phyloP scores from a whole-genome alignment of 495 filamentous ascomycete genomes.

The Daldinia concentrica region DNA sequence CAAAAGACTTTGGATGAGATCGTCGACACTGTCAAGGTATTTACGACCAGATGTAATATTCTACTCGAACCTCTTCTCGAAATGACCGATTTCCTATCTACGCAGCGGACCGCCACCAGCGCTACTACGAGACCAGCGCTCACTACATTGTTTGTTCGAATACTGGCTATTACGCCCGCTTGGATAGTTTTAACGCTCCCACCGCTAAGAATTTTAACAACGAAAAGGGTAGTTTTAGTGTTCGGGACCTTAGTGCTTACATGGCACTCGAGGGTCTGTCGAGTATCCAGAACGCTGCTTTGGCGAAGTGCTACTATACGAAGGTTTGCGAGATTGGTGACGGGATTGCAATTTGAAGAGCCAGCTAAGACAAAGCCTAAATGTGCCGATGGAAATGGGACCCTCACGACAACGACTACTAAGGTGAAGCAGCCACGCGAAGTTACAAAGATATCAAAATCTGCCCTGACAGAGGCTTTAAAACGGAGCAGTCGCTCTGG shows the following conservation, averaged over 20 bases:
- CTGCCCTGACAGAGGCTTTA: slow-evolving; percentile 44
- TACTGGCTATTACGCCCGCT: slow-evolving; percentile 83
- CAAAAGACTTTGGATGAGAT: slow-evolving; percentile 93
- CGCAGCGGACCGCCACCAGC: slow-evolving; percentile 87
- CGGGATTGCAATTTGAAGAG: slow-evolving; percentile 76
- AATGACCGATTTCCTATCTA: slow-evolving; percentile 92
- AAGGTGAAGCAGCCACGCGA: slow-evolving; percentile 36
- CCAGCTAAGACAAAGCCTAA: slow-evolving; percentile 43
- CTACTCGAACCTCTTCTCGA: slow-evolving; percentile 87
- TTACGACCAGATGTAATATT: slow-evolving; percentile 90
- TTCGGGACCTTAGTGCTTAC: slow-evolving; percentile 84
- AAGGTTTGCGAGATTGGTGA: slow-evolving; percentile 70
- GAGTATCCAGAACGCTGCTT: slow-evolving; percentile 84
- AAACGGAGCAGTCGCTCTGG: slow-evolving; percentile 43
- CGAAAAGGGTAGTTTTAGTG: slow-evolving; percentile 79
- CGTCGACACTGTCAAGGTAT: slow-evolving; percentile 85
- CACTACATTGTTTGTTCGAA: slow-evolving; percentile 87
- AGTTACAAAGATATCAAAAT: slow-evolving; percentile 37
- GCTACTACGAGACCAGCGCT: slow-evolving; percentile 93
- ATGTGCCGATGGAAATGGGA: slow-evolving; percentile 26
- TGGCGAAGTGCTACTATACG: slow-evolving; percentile 87
- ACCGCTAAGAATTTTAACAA: slow-evolving; percentile 85
- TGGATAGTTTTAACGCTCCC: slow-evolving; percentile 87
- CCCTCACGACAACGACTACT: slow-evolving; percentile 12
- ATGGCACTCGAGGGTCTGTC: slow-evolving; percentile 89